A percentile compares a stretch with the other conserved stretches of the same genome.
Evolutionary conservation across 495 filamentous ascomycete genomes (phyloP).

Genomic region (Jackrogersella minutella): DNA sequence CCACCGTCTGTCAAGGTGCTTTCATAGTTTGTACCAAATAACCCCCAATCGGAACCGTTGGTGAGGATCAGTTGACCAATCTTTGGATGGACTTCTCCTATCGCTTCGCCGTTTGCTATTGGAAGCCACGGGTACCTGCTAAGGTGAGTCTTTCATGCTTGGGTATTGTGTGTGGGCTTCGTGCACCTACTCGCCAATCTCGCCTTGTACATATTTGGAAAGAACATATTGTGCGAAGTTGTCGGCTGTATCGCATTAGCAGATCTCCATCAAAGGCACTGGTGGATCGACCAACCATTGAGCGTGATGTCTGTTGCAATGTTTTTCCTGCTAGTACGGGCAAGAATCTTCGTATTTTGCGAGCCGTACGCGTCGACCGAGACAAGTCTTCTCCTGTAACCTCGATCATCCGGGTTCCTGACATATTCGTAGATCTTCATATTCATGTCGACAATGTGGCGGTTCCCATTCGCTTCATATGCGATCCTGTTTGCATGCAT

Average conservation of each 20-base stretch:
- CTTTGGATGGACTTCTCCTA: conserved; percentile 3
- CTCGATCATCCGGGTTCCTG: neutral
- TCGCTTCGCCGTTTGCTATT: conserved; percentile 2
- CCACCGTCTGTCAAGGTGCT: neutral
- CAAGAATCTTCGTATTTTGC: conserved; percentile 2
- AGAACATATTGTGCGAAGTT: conserved; percentile 3
- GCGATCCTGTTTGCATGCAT: conserved; percentile 1
- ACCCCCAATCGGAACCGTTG: conserved; percentile 6
- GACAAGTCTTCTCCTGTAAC: neutral
- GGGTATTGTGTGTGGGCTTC: neutral
- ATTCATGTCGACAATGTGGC: conserved; percentile 6
- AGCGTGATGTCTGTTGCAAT: conserved; percentile 2
- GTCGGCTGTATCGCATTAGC: conserved; percentile 2
- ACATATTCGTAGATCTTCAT: conserved; percentile 2
- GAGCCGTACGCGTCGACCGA: conserved; percentile 1
- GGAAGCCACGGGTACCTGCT: conserved; percentile 2
- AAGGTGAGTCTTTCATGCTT: conserved; percentile 1
- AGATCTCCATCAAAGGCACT: neutral
- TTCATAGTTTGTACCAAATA: conserved; percentile 4
- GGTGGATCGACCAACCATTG: neutral
- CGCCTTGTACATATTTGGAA: conserved; percentile 1
- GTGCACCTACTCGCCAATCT: neutral
- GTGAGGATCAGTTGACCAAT: neutral
- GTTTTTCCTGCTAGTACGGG: conserved; percentile 4
- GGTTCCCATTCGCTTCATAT: conserved; percentile 4